Evolutionary conservation across 2,329 filamentous ascomycete species (phyloP), one percentile per base, ranked within the genome.

Genomic region (Pseudomassariella vexata): DNA sequence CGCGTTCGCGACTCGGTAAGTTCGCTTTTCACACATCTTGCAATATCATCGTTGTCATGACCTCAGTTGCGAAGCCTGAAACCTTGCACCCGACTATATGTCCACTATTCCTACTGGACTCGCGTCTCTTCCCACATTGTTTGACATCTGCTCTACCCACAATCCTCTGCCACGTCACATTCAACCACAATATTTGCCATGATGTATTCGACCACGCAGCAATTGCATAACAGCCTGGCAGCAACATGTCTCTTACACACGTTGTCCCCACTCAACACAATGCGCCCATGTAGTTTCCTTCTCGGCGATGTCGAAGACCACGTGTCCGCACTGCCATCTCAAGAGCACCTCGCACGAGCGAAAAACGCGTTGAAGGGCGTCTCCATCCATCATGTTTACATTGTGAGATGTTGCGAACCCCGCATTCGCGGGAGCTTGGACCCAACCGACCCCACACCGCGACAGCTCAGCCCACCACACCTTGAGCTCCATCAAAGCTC

Each of bases 1-100:
- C 73, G 81, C 53, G 86, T 88, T 29, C 77, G 86, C 50, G 86
- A 94, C 56, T 81, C 78, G 56, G 87, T 94, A 79, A 73, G 84
- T 65, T 36, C 33, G 19, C 9, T 23, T n/a, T 23, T n/a, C 21
- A 23, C 21, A 9, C 21, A 23, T 11, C 7, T 18, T 11, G 34
- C 30, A 24, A 39, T 26, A n/a, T n/a, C n/a, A n/a, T n/a, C n/a
- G n/a, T n/a, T n/a, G n/a, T n/a, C n/a, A n/a, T n/a, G n/a, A n/a
- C n/a, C n/a, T n/a, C n/a, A n/a, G n/a, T n/a, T n/a, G n/a, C n/a
- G n/a, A n/a, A n/a, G n/a, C n/a, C n/a, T n/a, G n/a, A n/a, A n/a
- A n/a, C n/a, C n/a, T n/a, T n/a, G n/a, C n/a, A n/a, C n/a, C n/a
- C n/a, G n/a, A n/a, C n/a, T n/a, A n/a, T n/a, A n/a, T n/a, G n/a